Evolutionary conservation across 139 green algal genomes (phyloP).

Genomic region (Closterium sp.): DNA sequence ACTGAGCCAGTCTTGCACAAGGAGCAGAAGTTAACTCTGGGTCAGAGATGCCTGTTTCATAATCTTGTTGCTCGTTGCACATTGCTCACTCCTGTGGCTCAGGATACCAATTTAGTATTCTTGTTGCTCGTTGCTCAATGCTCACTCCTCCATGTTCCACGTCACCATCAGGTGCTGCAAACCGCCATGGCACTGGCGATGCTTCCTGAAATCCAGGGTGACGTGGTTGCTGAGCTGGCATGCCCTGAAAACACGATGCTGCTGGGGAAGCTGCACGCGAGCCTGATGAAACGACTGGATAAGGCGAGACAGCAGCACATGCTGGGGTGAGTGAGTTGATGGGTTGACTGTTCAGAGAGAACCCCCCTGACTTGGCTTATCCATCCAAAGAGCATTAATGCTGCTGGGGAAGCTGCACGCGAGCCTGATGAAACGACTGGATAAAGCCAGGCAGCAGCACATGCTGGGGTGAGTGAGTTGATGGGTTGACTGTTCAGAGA

Average conservation of each 20-base stretch:
- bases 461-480: background rate
- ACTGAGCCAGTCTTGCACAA: too few species aligned
- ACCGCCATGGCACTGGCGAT: constrained; percentile 19
- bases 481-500: too few species aligned
- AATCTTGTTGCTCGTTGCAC: too few species aligned
- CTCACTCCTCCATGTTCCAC: background rate
- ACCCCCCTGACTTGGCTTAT: too few species aligned
- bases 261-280: constrained; percentile 20
- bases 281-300: background rate
- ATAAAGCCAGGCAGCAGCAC: background rate
- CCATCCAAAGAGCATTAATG: too few species aligned
- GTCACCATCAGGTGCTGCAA: constrained; percentile 17
- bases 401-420: constrained; percentile 17
- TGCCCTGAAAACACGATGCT: constrained; percentile 6
- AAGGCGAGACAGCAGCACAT: background rate
- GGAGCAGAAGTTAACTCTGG: too few species aligned
- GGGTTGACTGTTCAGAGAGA: too few species aligned
- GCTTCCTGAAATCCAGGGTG: background rate
- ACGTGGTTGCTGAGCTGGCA: constrained; percentile 27
- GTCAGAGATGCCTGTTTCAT: too few species aligned
- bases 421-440: background rate
- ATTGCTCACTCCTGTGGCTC: too few species aligned
- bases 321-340: background rate
- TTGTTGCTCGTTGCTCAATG: too few species aligned
- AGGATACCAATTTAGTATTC: too few species aligned